phyloP scores from a whole-genome alignment of 345 rosid genomes.

The Sonneratia alba region DNA sequence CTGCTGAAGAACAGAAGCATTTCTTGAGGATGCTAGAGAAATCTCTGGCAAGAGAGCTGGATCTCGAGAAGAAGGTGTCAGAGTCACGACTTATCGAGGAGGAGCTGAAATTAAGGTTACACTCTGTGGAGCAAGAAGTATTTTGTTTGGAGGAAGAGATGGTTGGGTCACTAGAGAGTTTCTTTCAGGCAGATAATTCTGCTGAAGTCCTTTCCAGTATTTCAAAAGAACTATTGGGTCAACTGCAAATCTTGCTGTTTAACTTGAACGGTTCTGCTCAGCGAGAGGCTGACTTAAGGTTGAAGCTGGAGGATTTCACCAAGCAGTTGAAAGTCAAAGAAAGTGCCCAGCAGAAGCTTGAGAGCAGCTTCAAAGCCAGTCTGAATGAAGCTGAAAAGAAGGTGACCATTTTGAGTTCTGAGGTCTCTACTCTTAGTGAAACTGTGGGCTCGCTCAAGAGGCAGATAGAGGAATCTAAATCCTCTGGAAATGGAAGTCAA shows the following conservation, averaged over 20 bases:
- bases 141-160: slow-evolving; percentile 58
- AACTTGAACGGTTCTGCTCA: slow-evolving; percentile 48
- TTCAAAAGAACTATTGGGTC: slow-evolving; percentile 58
- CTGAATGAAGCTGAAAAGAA: slow-evolving; percentile 51
- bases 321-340: slow-evolving; percentile 49
- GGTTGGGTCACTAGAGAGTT: slow-evolving; percentile 38
- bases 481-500: slow-evolving; percentile 16
- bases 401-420: slow-evolving; percentile 29
- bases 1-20: slow-evolving; percentile 69
- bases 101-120: slow-evolving; percentile 40
- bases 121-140: slow-evolving; percentile 45
- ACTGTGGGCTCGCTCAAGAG: slow-evolving; percentile 45
- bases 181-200: slow-evolving; percentile 66
- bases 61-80: slow-evolving; percentile 65
- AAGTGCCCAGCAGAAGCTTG: slow-evolving; percentile 38
- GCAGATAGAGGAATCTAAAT: slow-evolving; percentile 30
- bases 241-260: slow-evolving; percentile 53
- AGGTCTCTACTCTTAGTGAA: slow-evolving; percentile 43
- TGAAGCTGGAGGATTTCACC: slow-evolving; percentile 32
- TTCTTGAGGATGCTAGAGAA: slow-evolving; percentile 87
- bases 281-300: slow-evolving; percentile 43
- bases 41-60: slow-evolving; percentile 90
- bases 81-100: slow-evolving; percentile 57
- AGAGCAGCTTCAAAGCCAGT: slow-evolving; percentile 41
- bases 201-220: slow-evolving; percentile 55